phyloP scores from a whole-genome alignment of 2,329 filamentous ascomycete species.

The Sporothrix curviconia region DNA sequence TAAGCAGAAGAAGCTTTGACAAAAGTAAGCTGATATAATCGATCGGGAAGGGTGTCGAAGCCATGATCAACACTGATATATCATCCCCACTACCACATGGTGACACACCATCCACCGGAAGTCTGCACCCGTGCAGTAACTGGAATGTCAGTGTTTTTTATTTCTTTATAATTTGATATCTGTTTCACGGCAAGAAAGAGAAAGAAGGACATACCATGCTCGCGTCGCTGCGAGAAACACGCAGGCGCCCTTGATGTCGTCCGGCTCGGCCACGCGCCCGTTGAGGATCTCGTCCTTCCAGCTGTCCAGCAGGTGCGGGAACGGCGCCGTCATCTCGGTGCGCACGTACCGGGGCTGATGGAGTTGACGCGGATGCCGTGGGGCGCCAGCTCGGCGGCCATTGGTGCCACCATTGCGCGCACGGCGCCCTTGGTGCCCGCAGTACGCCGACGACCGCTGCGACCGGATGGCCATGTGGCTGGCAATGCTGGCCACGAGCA shows the following conservation, averaged over 20 bases:
- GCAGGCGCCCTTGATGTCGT: conserved; percentile 55
- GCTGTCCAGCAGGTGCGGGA: conserved; percentile 50
- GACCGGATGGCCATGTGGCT: conserved; percentile 49
- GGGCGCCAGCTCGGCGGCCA: conserved; percentile 58
- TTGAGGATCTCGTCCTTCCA: conserved; percentile 74
- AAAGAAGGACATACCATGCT: no score
- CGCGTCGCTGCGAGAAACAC: conserved; percentile 57
- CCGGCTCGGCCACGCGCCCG: conserved; percentile 48
- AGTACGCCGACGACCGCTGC: conserved; percentile 61
- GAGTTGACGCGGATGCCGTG: conserved; percentile 60
- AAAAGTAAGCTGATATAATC: not conserved
- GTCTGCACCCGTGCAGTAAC: conserved; percentile 16
- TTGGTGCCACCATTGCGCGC: conserved; percentile 54
- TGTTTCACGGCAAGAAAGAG: no score
- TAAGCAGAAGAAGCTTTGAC: not conserved
- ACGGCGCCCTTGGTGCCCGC: conserved; percentile 61
- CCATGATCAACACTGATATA: not conserved
- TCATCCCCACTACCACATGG: conserved; percentile 19
- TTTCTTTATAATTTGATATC: not conserved
- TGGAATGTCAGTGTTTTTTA: not conserved
- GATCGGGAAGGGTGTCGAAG: not conserved
- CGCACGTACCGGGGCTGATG: conserved; percentile 60
- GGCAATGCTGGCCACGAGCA: conserved; percentile 52
- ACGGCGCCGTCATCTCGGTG: conserved; percentile 66
- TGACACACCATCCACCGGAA: conserved; percentile 17